Evolutionary conservation across 2,329 filamentous ascomycete genomes (phyloP).

Genomic region (Pseudonectria foliicola): DNA sequence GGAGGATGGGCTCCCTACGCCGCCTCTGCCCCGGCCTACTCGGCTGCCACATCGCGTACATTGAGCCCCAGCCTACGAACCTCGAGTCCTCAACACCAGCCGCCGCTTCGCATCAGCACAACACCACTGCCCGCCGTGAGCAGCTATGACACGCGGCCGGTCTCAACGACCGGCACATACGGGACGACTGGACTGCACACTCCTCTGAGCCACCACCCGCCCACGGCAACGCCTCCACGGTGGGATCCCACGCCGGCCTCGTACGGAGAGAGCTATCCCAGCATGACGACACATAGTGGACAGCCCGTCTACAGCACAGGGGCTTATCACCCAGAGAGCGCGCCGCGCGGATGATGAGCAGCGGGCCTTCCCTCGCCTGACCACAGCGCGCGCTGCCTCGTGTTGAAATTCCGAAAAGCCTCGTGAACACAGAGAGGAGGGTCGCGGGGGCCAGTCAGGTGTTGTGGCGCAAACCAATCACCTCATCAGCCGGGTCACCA

Average conservation of each 20-base stretch:
- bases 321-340: slow-evolving; percentile 39
- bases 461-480: slow-evolving; percentile 32
- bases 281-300: slow-evolving; percentile 27
- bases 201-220: slow-evolving; percentile 31
- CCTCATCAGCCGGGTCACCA: slow-evolving; percentile 14
- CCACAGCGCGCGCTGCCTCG: slow-evolving; percentile 10
- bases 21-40: slow-evolving; percentile 25
- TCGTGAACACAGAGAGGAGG: slow-evolving; percentile 25
- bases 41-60: slow-evolving; percentile 31
- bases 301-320: slow-evolving; percentile 35
- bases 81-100: slow-evolving; percentile 29
- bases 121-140: slow-evolving; percentile 32
- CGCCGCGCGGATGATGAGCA: slow-evolving; percentile 32
- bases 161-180: slow-evolving; percentile 29
- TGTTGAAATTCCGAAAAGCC: slow-evolving; percentile 22
- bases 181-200: slow-evolving; percentile 33
- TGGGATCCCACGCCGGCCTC: slow-evolving; percentile 35
- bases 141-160: slow-evolving; percentile 32
- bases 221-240: slow-evolving; percentile 31
- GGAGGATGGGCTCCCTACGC: slow-evolving; percentile 42
- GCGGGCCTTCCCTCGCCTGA: slow-evolving; percentile 16
- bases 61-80: slow-evolving; percentile 33
- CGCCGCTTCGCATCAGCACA: slow-evolving; percentile 31
- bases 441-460: slow-evolving; percentile 30
- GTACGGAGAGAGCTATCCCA: slow-evolving; percentile 33